These are phyloP conservation scores for Houttuynia cordata DNA, from an alignment of 164 flowering plant species.

Conservation along the genomic window DNA sequence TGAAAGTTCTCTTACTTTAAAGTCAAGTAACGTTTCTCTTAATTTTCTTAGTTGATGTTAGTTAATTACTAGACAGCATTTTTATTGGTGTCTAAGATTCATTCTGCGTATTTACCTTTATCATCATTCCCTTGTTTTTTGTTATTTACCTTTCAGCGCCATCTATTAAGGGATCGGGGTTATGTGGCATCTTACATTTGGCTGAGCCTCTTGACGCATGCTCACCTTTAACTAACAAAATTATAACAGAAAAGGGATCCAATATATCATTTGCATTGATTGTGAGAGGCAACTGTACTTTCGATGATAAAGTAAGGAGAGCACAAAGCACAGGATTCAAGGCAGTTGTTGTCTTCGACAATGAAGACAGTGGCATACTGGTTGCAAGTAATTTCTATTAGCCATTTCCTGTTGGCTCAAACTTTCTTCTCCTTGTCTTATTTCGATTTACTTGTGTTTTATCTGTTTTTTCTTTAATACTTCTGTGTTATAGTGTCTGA, in stretches of 20 bases:
- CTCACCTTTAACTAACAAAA: constrained; percentile 35
- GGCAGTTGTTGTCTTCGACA: constrained; percentile 77
- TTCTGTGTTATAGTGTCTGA: no score
- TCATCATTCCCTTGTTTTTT: background rate
- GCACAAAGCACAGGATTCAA: constrained; percentile 80
- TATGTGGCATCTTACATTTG: constrained; percentile 44
- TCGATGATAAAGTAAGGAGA: constrained; percentile 77
- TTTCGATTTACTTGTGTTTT: no score
- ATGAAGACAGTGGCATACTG: constrained; percentile 42
- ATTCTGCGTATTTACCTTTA: background rate
- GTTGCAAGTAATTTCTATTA: constrained; percentile 57
- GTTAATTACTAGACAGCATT: no score
- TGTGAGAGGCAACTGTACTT: constrained; percentile 79
- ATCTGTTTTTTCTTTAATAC: no score
- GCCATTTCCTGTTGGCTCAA: background rate
- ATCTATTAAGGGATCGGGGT: constrained; percentile 48
- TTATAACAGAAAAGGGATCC: constrained; percentile 11
- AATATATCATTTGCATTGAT: constrained; percentile 53
- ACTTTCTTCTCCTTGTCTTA: background rate
- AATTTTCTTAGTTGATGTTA: no score
- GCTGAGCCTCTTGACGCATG: constrained; percentile 90
- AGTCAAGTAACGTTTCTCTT: no score
- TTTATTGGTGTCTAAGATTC: background rate
- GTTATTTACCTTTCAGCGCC: constrained; percentile 47
- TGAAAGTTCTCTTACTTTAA: no score